Base-by-base conservation (phyloP, 2,329 filamentous ascomycete species). In the Fusarium scirpi region DNA sequence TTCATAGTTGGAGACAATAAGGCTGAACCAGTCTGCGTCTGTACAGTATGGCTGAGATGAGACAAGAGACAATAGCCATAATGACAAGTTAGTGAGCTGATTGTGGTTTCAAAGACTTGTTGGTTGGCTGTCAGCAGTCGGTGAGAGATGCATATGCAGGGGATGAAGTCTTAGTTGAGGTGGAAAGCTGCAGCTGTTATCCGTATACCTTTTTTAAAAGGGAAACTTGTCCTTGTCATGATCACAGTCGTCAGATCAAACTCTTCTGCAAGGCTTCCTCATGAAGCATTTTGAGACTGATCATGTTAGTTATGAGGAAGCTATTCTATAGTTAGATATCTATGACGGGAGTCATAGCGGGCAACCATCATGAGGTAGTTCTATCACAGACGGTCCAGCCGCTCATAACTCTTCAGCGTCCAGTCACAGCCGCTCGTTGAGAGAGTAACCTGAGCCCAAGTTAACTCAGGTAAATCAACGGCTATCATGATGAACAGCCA, bases 51-150 rank as follows among this genome's bases (percentile, higher is more conserved):
- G 41, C 53, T 60, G 53, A 18, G 25, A 43, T 41, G 49, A 40
- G 48, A 54, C 53, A 47, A 44, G 38, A 48, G 45, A 57, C 46
- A 54, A 45, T 46, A 41, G 41, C 54, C 29, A 56, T 63, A 38
- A 49, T 52, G 45, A 46, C 51, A 63, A 71, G 30, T 55, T 69
- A 52, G 43, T 71, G 68, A 71, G 68, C 68, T 69, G 67, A 65
- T 64, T 56, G 51, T 69, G 55, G 68, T 53, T 69, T 70, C 46
- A 40, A 51, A 48, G 49, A 41, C 34, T 43, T 65, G 69, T 69
- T 71, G 68, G 64, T 71, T 71, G 68, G 64, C 41, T 71, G 45
- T 69, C 51, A 58, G 68, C 55, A 55, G 54, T 55, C 56, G 65
- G 56, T 51, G 44, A 55, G 51, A 29, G 68, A 58, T 56, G 68